Percentiles rank a stretch among this genome's conserved stretches.
phyloP scores from a whole-genome alignment of 2,329 filamentous ascomycete species.

The Neodidymelliopsis sp. region DNA sequence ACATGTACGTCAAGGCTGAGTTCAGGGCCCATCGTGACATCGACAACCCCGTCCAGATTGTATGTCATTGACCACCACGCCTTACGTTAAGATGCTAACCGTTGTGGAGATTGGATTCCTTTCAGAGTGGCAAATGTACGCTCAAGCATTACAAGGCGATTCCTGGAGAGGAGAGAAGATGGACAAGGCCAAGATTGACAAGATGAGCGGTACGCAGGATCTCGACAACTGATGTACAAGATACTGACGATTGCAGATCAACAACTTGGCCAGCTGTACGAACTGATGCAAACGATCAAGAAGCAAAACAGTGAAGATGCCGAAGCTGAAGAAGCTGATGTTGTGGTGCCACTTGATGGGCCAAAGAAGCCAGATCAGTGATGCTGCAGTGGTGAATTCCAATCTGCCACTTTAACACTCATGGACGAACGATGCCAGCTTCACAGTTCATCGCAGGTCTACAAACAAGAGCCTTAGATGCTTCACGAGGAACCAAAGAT shows the following conservation, averaged over 20 bases:
- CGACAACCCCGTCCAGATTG: constrained; percentile 92
- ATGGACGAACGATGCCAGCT: constrained; percentile 21
- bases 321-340: constrained; percentile 40
- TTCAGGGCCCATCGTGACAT: constrained; percentile 83
- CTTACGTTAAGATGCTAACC: constrained; percentile 11
- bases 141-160: constrained; percentile 89
- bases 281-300: constrained; percentile 85
- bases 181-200: constrained; percentile 82
- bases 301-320: constrained; percentile 59
- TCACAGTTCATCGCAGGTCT: constrained; percentile 13
- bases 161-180: constrained; percentile 84
- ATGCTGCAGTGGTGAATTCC: constrained; percentile 21
- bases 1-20: constrained; percentile 92
- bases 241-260: constrained; percentile 68
- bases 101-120: constrained; percentile 84
- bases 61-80: constrained; percentile 54
- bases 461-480: constrained; percentile 13
- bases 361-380: constrained; percentile 39
- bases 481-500: constrained; percentile 19
- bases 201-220: constrained; percentile 81
- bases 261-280: constrained; percentile 91
- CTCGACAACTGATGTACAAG: too few species aligned
- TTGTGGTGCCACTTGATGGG: constrained; percentile 42
- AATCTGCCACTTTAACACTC: constrained; percentile 6
- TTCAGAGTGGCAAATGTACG: constrained; percentile 95